phyloP scores from a whole-genome alignment of 2,329 filamentous ascomycete genomes.

The Madurella mycetomatis region DNA sequence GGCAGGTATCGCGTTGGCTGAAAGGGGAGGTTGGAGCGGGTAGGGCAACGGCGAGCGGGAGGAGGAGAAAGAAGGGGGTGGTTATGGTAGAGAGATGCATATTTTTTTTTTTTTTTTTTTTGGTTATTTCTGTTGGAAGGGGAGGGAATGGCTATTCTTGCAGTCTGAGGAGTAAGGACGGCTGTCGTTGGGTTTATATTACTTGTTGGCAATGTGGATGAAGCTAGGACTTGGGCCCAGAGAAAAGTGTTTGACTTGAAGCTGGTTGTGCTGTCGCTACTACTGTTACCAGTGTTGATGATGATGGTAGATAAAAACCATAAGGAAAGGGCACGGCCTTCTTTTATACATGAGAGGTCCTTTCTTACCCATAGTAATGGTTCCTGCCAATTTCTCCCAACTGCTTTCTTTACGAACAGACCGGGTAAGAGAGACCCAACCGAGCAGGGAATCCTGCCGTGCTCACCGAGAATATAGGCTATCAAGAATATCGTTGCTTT shows the following conservation, averaged over 20 bases:
- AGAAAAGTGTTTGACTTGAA: no score
- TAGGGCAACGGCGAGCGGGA: slow-evolving; percentile 9
- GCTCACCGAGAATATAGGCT: neutral
- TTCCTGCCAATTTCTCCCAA: neutral
- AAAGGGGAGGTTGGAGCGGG: neutral
- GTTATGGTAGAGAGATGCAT: slow-evolving; percentile 27
- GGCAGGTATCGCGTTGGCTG: slow-evolving; percentile 1
- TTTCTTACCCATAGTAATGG: neutral
- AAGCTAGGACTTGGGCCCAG: no score
- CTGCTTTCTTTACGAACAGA: neutral
- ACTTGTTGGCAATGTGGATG: no score
- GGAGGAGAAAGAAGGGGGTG: slow-evolving; percentile 17
- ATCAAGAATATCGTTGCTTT: neutral
- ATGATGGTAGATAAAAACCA: neutral
- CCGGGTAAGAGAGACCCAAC: no score
- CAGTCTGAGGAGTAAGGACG: no score
- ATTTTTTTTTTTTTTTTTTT: no score
- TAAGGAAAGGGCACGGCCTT: neutral
- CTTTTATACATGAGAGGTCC: neutral
- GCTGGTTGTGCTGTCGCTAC: no score
- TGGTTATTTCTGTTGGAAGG: slow-evolving; percentile 21
- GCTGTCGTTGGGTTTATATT: no score
- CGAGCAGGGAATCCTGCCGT: neutral
- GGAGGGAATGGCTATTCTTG: no score
- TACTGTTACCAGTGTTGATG: neutral